phyloP scores from a whole-genome alignment of 2,329 filamentous ascomycete species.

The Colletotrichum musicola region DNA sequence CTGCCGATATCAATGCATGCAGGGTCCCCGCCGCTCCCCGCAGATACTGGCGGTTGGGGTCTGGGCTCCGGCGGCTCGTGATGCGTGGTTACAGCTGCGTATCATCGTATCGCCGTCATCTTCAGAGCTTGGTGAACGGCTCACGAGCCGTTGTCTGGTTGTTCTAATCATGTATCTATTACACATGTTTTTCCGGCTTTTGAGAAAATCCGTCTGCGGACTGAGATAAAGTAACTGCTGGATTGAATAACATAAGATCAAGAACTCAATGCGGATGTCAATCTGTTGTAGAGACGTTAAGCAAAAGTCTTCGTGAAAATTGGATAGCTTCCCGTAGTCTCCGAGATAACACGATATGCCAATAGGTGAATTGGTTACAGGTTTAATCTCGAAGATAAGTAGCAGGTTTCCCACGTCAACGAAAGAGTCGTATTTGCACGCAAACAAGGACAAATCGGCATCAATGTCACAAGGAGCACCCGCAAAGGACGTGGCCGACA shows the following conservation, averaged over 20 bases:
- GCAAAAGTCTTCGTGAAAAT: too few species aligned
- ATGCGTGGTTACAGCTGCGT: background rate
- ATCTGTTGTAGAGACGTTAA: too few species aligned
- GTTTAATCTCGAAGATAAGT: background rate
- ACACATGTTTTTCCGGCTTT: too few species aligned
- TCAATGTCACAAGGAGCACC: constrained; percentile 19
- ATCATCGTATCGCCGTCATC: background rate
- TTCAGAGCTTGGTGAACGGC: too few species aligned
- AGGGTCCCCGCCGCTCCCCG: constrained; percentile 20
- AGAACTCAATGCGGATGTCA: too few species aligned
- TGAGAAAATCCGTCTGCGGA: too few species aligned
- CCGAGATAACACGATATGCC: background rate
- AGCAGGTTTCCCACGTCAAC: constrained; percentile 7
- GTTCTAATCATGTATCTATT: too few species aligned
- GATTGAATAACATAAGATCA: too few species aligned
- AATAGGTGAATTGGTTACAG: too few species aligned
- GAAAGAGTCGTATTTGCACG: background rate
- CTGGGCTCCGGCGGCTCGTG: constrained; percentile 5
- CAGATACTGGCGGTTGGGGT: constrained; percentile 6
- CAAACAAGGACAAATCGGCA: background rate
- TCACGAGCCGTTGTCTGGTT: too few species aligned
- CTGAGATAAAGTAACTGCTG: too few species aligned
- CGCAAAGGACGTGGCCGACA: background rate
- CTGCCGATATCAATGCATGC: constrained; percentile 24
- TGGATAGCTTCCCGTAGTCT: too few species aligned